Evolutionary conservation across 176 grass and related monocot species (phyloP).

Genomic region (Triticum turgidum): DNA sequence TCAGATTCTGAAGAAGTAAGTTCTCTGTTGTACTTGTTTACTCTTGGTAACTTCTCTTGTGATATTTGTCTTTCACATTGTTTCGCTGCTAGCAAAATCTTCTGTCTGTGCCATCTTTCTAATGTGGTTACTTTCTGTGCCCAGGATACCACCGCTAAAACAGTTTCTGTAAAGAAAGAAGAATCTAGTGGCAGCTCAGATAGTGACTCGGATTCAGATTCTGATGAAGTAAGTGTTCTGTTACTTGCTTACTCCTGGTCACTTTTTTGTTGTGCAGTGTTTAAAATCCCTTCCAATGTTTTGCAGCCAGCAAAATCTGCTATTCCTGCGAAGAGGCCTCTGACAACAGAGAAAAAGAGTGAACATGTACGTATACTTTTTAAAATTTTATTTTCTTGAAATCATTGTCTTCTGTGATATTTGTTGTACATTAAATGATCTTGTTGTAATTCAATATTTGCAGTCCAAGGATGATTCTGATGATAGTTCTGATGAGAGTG

Average conservation of each 20-base stretch:
- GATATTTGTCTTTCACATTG: neutral
- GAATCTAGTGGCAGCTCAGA: conserved; percentile 58
- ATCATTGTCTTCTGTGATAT: neutral
- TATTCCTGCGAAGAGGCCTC: conserved; percentile 29
- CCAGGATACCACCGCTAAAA: conserved; percentile 41
- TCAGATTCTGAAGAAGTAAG: conserved; percentile 31
- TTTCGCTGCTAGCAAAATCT: neutral
- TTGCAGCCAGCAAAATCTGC: conserved; percentile 42
- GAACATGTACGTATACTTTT: conserved; percentile 39
- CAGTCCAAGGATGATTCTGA: conserved; percentile 38
- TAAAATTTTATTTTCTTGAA: neutral
- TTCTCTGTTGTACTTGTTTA: neutral
- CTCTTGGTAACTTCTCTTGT: neutral
- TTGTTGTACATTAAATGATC: neutral
- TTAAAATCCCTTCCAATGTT: neutral
- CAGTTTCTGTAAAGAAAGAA: conserved; percentile 36
- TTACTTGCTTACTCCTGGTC: neutral
- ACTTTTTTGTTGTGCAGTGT: neutral
- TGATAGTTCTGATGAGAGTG: conserved; percentile 52
- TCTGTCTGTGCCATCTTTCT: neutral
- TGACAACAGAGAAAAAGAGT: conserved; percentile 28
- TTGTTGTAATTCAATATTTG: conserved; percentile 4
- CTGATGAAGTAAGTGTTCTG: conserved; percentile 28
- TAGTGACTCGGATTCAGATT: conserved; percentile 37
- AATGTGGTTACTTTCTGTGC: neutral